These are phyloP conservation scores for Lentithecium fluviatile DNA, from an alignment of 495 filamentous ascomycete genomes.

Conservation along the genomic window DNA sequence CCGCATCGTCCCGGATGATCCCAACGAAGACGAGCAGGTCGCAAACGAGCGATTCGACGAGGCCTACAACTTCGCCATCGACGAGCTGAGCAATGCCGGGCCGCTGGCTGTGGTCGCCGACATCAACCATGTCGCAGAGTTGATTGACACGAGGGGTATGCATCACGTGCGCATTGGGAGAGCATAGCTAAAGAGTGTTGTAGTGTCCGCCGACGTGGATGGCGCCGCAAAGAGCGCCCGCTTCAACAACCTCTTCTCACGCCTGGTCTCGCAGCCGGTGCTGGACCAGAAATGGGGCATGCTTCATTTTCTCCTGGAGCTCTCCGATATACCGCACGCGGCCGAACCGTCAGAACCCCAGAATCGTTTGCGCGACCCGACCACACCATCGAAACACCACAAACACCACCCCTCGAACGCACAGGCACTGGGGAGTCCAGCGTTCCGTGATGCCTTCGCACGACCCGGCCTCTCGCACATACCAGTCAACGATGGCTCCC, in stretches of 20 bases:
- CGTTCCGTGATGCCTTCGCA: slow-evolving; percentile 56
- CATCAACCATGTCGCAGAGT: slow-evolving; percentile 84
- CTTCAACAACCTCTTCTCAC: slow-evolving; percentile 85
- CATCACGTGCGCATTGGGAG: neutral
- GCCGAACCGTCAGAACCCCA: neutral
- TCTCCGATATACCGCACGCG: slow-evolving; percentile 54
- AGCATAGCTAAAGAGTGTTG: slow-evolving; percentile 16
- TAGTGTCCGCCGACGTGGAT: slow-evolving; percentile 67
- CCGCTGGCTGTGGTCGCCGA: slow-evolving; percentile 52
- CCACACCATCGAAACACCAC: slow-evolving; percentile 24
- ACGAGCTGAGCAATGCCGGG: slow-evolving; percentile 19
- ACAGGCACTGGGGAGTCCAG: slow-evolving; percentile 28
- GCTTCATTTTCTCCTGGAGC: slow-evolving; percentile 80
- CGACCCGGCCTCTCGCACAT: slow-evolving; percentile 54
- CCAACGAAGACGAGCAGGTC: slow-evolving; percentile 41
- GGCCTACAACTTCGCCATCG: slow-evolving; percentile 40
- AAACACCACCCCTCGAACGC: slow-evolving; percentile 12
- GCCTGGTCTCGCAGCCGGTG: slow-evolving; percentile 83
- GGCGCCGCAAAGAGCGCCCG: slow-evolving; percentile 81
- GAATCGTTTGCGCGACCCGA: slow-evolving; percentile 3
- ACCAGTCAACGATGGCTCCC: slow-evolving; percentile 31
- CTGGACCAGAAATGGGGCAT: slow-evolving; percentile 96
- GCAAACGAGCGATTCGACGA: slow-evolving; percentile 45
- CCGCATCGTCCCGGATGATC: slow-evolving; percentile 39
- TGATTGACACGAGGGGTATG: slow-evolving; percentile 77